phyloP scores from a whole-genome alignment of 2,329 filamentous ascomycete genomes.

The Pestalotiopsis sp. region DNA sequence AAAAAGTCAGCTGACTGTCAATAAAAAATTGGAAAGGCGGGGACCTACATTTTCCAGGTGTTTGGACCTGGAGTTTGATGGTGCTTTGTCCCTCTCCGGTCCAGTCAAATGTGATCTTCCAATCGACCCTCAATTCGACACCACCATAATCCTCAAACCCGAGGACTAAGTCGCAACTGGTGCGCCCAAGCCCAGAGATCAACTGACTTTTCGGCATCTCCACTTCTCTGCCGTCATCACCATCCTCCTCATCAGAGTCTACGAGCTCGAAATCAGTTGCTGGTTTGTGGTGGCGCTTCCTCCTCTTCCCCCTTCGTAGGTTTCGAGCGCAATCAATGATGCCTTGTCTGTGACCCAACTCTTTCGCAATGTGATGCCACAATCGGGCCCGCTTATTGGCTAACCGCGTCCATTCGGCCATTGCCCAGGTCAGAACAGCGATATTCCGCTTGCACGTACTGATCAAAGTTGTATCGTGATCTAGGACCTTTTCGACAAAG shows the following conservation, averaged over 20 bases:
- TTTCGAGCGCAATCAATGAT: constrained; percentile 30
- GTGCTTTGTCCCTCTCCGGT: constrained; percentile 68
- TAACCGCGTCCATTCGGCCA: constrained; percentile 68
- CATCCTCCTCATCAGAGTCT: constrained; percentile 22
- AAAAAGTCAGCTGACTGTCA: not conserved
- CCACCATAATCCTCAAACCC: constrained; percentile 23
- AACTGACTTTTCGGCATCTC: constrained; percentile 45
- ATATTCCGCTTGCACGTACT: constrained; percentile 58
- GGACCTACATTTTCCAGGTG: constrained; percentile 66
- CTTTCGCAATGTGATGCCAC: constrained; percentile 57
- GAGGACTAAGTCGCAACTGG: constrained; percentile 47
- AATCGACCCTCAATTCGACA: constrained; percentile 53
- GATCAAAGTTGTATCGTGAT: constrained; percentile 27
- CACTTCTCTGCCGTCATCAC: constrained; percentile 17
- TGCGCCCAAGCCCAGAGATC: constrained; percentile 54
- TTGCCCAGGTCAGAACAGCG: constrained; percentile 64
- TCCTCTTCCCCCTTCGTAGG: constrained; percentile 28
- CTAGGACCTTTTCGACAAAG: constrained; percentile 48
- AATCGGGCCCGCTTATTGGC: constrained; percentile 62
- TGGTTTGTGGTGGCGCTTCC: constrained; percentile 15
- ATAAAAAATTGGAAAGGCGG: too few species aligned
- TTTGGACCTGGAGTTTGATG: constrained; percentile 54
- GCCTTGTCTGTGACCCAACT: constrained; percentile 41
- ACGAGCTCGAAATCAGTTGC: constrained; percentile 13
- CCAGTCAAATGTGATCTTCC: constrained; percentile 71